Percentiles rank a stretch among this genome's conserved stretches.
Conservation (phyloP, 1,139 yeast species). For the Zhuliangozyma blackwelliae region DNA sequence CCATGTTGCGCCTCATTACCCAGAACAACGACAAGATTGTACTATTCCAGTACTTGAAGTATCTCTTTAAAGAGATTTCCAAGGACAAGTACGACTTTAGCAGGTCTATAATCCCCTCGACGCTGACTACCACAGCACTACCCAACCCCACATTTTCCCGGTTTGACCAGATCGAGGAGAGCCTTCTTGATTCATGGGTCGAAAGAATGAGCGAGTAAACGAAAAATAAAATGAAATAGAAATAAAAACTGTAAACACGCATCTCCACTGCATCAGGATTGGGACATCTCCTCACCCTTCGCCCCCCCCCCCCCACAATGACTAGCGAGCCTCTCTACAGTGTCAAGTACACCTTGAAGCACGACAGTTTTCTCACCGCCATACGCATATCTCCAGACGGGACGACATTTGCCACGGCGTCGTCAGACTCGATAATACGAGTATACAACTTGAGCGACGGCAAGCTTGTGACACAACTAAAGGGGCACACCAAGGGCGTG, state of each 20-base stretch:
- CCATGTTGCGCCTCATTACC: slow-evolving; percentile 21
- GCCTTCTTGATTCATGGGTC: slow-evolving; percentile 43
- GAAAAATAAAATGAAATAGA: too few relatives aligned
- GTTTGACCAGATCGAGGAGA: slow-evolving; percentile 43
- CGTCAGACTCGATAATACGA: slow-evolving; percentile 27
- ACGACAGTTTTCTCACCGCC: slow-evolving; percentile 24
- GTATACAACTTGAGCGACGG: slow-evolving; percentile 19
- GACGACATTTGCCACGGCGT: slow-evolving; percentile 52
- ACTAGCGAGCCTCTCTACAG: neutral
- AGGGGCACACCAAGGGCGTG: slow-evolving; percentile 66
- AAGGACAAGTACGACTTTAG: slow-evolving; percentile 15
- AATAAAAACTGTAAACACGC: too few relatives aligned
- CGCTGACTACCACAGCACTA: slow-evolving; percentile 1
- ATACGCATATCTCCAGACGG: slow-evolving; percentile 70
- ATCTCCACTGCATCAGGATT: neutral
- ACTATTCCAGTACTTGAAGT: slow-evolving; percentile 38
- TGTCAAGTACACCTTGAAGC: neutral
- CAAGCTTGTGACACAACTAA: slow-evolving; percentile 30
- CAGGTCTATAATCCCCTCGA: slow-evolving; percentile 35
- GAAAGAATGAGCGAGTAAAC: slow-evolving; percentile 5
- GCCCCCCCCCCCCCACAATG: neutral
- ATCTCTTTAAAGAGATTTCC: slow-evolving; percentile 34
- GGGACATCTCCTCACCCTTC: neutral
- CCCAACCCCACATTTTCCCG: neutral
- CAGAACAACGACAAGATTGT: slow-evolving; percentile 20